These are phyloP conservation scores for Elsinoe necatrix DNA, from an alignment of 2,329 filamentous ascomycete genomes.

Conservation along the genomic window DNA sequence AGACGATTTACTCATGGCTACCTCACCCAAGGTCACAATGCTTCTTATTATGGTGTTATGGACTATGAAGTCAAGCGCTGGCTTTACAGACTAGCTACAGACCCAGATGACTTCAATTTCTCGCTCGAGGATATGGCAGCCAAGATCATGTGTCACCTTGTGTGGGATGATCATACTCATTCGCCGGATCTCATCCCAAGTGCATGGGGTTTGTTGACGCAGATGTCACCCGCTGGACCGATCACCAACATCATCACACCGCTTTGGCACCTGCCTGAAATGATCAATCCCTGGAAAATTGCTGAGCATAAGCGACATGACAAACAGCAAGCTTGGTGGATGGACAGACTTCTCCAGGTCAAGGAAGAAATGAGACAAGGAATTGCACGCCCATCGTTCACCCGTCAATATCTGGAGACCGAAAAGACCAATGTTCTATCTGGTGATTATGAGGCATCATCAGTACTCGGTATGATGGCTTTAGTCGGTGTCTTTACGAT, in stretches of 20 bases:
- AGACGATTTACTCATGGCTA: slow-evolving; percentile 46
- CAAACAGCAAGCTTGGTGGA: slow-evolving; percentile 46
- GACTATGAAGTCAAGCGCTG: slow-evolving; percentile 48
- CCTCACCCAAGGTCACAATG: slow-evolving; percentile 39
- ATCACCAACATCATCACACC: slow-evolving; percentile 51
- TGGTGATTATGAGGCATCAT: slow-evolving; percentile 31
- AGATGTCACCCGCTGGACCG: slow-evolving; percentile 51
- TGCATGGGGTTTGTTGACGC: slow-evolving; percentile 49
- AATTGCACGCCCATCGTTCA: slow-evolving; percentile 36
- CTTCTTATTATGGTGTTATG: slow-evolving; percentile 41
- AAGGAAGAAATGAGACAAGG: slow-evolving; percentile 34
- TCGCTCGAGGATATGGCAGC: slow-evolving; percentile 50
- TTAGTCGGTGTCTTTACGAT: slow-evolving; percentile 31
- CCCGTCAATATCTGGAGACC: slow-evolving; percentile 37
- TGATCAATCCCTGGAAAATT: slow-evolving; percentile 47
- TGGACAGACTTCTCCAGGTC: slow-evolving; percentile 37
- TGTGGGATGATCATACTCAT: slow-evolving; percentile 45
- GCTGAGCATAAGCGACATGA: slow-evolving; percentile 47
- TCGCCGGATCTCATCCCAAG: slow-evolving; percentile 43
- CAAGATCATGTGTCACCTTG: slow-evolving; percentile 48
- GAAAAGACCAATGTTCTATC: slow-evolving; percentile 28
- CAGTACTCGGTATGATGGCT: slow-evolving; percentile 29
- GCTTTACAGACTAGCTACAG: slow-evolving; percentile 41
- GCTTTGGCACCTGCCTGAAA: slow-evolving; percentile 44
- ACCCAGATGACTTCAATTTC: slow-evolving; percentile 44